Evolutionary conservation across 371 early-diverging fungal genomes (phyloP).

Genomic region (Lichtheimia ramosa): DNA sequence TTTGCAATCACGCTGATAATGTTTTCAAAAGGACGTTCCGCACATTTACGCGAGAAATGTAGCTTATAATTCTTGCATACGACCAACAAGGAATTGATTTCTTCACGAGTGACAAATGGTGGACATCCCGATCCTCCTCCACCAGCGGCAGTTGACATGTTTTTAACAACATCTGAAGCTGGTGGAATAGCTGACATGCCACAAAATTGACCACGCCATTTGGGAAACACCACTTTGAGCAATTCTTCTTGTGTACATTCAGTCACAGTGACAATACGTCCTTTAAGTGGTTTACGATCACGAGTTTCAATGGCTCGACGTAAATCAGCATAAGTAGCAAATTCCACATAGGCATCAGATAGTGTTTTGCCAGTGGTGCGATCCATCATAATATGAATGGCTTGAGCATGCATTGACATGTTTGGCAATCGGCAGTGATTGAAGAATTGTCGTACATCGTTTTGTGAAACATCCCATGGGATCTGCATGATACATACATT

Average conservation of each 20-base stretch:
- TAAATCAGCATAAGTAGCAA: conserved; percentile 45
- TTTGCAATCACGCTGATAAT: conserved; percentile 72
- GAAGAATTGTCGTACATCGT: conserved; percentile 53
- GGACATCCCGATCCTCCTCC: conserved; percentile 37
- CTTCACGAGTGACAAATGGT: conserved; percentile 71
- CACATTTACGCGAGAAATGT: conserved; percentile 78
- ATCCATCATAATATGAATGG: conserved; percentile 61
- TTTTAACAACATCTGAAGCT: conserved; percentile 28
- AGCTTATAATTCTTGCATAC: conserved; percentile 78
- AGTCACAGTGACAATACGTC: conserved; percentile 61
- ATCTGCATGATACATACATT: conserved; percentile 24
- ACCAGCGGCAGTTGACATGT: conserved; percentile 47
- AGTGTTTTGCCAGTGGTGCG: conserved; percentile 67
- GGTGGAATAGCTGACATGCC: conserved; percentile 46
- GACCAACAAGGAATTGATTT: conserved; percentile 68
- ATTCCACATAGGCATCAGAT: conserved; percentile 68
- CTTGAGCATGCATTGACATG: conserved; percentile 38
- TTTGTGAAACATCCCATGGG: conserved; percentile 61
- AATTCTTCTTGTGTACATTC: conserved; percentile 70
- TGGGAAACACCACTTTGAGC: conserved; percentile 64
- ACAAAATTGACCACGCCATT: conserved; percentile 61
- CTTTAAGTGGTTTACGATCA: conserved; percentile 62
- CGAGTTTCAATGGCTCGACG: conserved; percentile 49
- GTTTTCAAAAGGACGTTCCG: conserved; percentile 80
- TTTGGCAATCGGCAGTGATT: conserved; percentile 39